Evolutionary conservation across 805 yeast species (phyloP), one percentile per base, ranked within the genome.

Genomic region (Ogataea methylovora): DNA sequence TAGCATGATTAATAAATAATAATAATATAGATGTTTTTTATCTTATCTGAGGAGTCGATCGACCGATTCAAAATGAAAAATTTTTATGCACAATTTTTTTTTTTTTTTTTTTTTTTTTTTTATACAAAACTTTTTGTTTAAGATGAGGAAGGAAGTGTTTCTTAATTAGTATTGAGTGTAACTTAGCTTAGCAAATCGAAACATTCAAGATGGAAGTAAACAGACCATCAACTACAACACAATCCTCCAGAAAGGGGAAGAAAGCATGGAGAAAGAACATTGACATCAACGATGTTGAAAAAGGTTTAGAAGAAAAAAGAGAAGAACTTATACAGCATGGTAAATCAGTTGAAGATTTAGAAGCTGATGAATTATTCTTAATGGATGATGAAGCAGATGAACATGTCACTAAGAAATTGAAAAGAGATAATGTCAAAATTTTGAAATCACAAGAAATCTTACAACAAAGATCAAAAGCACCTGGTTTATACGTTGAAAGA

Each of bases 181-280:
- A n/a, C n/a, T n/a, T n/a, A n/a, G n/a, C n/a, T n/a, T n/a, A n/a
- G n/a, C n/a, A n/a, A n/a, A n/a, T n/a, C 14, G 9, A 21, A 18
- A n/a, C 4, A 28, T 6, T 7, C 20, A 38, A 4, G 7, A 54
- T 58, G 67, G 65, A 60, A 41, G 43, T 59, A 4, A 58, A 60
- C 34, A 69, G 76, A 56, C 85, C 88, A 11, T 55, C 73, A 16
- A 77, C 71, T 45, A 69, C 67, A 45, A 63, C 63, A 29, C 96
- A 88, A 60, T 52, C 82, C 4, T 86, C 96, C 7, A 72, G 97
- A 51, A 92, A 92, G 65, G 95, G 95, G 29, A 90, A 84, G 69
- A 80, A 73, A 54, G 78, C 95, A 5, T 85, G 97, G 94, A 76
- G 95, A 55, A 86, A 86, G 60, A 85, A 92, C 58, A 83, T 92